Evolutionary conservation across 768 basidiomycete species (phyloP), one percentile per base, ranked within the genome.

Genomic region (Lentinus brumalis): DNA sequence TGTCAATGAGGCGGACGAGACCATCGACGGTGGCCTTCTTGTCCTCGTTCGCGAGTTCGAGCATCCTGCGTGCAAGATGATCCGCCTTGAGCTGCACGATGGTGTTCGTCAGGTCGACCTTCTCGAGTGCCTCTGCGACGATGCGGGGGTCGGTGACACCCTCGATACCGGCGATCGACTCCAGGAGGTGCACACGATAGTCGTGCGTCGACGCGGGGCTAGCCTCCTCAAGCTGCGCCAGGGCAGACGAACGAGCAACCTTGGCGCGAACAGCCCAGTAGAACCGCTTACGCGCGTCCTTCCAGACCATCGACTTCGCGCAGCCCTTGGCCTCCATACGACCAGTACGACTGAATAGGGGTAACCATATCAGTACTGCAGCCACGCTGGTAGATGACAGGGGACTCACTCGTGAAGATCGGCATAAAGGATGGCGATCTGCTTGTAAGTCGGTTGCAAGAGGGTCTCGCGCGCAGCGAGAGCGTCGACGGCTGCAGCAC

Each of bases 281-380:
- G 83, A 98, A 96, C 70, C 87, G 83, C 62, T 94, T 85, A 60
- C 94, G 88, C 57, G 95, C 86, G 54, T 91, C 83, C 75, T 91
- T 93, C 96, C 96, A 98, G 49, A 87, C 83, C 31, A 86, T 81
- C 18, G 92, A 81, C 62, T 88, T 89, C 8, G 96, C 96, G 66
- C 96, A 96, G 16, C 93, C 94, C 77, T 98, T 98, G 30, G 96
- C 96, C 76, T 97, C 93, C 95, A 97, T 96, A 50, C 96, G 93
- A 50, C 95, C 95, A 47, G 86, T 83, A 50, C 96, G 93, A 75
- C 95, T 96, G 69, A 60, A 57, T 45, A n/a, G 62, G 21, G 21
- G 21, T 2, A 42, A 41, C 57, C 18, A 55, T 60, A 46, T 68
- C 38, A 64, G 45, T 56, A 35, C 6, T 35, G n/a, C 11, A 26